phyloP scores from a whole-genome alignment of 2,329 filamentous ascomycete genomes.

The Ophiostoma himal-ulmi region DNA sequence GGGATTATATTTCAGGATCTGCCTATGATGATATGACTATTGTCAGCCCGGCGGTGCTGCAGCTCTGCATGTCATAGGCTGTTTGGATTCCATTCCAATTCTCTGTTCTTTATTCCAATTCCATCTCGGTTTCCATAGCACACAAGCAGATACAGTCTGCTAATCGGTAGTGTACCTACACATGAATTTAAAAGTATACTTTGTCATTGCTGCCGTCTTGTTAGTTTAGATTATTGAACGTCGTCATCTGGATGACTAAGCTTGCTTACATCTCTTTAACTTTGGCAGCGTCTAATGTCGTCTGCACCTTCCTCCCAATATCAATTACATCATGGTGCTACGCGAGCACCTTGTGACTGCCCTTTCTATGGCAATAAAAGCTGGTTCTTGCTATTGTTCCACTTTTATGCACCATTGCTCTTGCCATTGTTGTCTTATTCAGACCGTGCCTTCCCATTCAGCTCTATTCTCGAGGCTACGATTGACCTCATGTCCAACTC shows the following conservation, averaged over 20 bases:
- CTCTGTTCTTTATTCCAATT: neutral
- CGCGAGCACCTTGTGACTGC: neutral
- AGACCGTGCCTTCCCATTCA: neutral
- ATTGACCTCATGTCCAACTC: neutral
- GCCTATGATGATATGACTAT: neutral
- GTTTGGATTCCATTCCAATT: neutral
- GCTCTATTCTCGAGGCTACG: neutral
- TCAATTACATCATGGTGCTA: neutral
- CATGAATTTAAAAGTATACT: conserved; percentile 17
- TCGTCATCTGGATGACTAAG: neutral
- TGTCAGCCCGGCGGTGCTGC: neutral
- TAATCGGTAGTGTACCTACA: conserved; percentile 9
- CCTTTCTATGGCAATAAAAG: neutral
- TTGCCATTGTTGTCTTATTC: conserved; percentile 12
- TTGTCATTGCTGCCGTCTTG: neutral
- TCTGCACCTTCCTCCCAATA: neutral
- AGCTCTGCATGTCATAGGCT: neutral
- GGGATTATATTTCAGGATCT: too few species aligned
- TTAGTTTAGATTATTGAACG: neutral
- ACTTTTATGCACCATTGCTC: conserved; percentile 14
- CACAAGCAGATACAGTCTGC: neutral
- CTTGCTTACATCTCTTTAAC: neutral
- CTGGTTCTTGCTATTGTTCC: conserved; percentile 18
- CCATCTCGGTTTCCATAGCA: neutral
- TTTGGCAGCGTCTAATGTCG: neutral